Base-by-base conservation (phyloP, 2,329 filamentous ascomycete species). In the Diplocarpon mali region DNA sequence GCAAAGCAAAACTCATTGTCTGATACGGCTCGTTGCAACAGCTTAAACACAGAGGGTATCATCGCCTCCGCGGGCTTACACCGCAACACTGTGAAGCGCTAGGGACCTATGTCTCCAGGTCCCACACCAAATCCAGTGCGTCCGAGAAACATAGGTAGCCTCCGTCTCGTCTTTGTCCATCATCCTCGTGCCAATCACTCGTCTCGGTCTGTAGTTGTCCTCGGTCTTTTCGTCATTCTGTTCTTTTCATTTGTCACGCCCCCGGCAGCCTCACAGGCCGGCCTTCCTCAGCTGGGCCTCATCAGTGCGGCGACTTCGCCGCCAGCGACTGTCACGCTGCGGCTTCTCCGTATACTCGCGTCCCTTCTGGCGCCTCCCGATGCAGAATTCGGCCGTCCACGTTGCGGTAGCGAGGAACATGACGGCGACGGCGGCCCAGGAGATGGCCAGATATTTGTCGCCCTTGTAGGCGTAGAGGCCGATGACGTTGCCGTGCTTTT, bases 401-500 rank as follows among this genome's bases (percentile, higher is more conserved):
- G 59, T 45, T 13, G 55, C 13, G 12, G 29, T 34, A 2, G 61
- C 62, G 1, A 50, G 14, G n/a, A 69, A 57, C 65, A 71, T 67
- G 2, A 68, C 42, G 0, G 50, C 67, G 0, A 71, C 72, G 0
- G 73, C 69, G 2, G 70, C 69, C 78, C 78, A 82, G 2, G 76
- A 79, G 52, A 82, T 61, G 1, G 65, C 68, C 42, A 80, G 54
- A 53, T 79, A 80, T 52, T 71, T 73, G 13, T 55, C 61, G 0
- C 78, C 76, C 46, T 65, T 67, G 16, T 65, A 59, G 1, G 60
- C 60, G 31, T 58, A 57, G 1, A 60, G 30, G 2, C 60, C 60
- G 12, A 62, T 54, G 5, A 54, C 52, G 24, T 61, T 57, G 0
- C 58, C 58, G 28, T 57, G 56, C 29, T 62, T 57, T 8, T 62